A percentile compares a stretch with the other conserved stretches of the same genome.
phyloP scores from a whole-genome alignment of 2,329 filamentous ascomycete species.

The Zasmidium citrigriseum region DNA sequence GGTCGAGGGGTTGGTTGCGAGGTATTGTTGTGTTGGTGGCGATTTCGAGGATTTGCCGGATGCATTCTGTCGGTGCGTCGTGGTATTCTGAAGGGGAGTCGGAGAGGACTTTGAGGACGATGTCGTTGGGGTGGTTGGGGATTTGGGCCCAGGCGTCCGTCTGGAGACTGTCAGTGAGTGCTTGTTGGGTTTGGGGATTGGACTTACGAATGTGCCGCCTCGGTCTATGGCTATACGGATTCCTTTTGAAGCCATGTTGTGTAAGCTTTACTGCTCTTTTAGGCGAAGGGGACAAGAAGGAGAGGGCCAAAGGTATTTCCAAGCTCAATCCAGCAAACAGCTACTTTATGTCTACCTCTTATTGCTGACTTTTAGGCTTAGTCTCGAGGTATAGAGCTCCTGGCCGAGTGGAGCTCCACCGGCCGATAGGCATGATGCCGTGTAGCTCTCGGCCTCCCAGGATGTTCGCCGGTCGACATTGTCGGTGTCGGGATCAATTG shows the following conservation, averaged over 20 bases:
- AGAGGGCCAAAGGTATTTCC: too few species aligned
- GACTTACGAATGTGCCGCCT: constrained; percentile 31
- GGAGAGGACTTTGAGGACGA: constrained; percentile 35
- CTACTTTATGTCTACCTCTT: background rate
- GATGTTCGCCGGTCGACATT: background rate
- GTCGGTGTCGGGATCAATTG: background rate
- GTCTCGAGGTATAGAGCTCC: background rate
- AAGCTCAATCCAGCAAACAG: too few species aligned
- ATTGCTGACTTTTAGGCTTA: background rate
- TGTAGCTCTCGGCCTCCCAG: too few species aligned
- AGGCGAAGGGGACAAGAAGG: too few species aligned
- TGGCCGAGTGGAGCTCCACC: background rate
- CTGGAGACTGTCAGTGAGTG: constrained; percentile 73
- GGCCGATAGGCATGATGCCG: background rate
- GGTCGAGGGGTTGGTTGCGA: constrained; percentile 18
- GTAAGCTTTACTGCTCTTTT: too few species aligned
- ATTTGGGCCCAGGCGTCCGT: constrained; percentile 50
- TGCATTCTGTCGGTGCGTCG: constrained; percentile 38
- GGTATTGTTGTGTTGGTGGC: constrained; percentile 21
- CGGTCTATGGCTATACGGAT: constrained; percentile 68
- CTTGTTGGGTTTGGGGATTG: constrained; percentile 3
- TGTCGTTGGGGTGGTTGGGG: constrained; percentile 23
- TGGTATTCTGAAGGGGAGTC: constrained; percentile 32
- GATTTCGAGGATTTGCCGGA: constrained; percentile 33
- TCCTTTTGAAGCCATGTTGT: constrained; percentile 38